These are phyloP conservation scores for Abrus precatorius DNA, from an alignment of 306 rosid genomes.

Conservation along the genomic window DNA sequence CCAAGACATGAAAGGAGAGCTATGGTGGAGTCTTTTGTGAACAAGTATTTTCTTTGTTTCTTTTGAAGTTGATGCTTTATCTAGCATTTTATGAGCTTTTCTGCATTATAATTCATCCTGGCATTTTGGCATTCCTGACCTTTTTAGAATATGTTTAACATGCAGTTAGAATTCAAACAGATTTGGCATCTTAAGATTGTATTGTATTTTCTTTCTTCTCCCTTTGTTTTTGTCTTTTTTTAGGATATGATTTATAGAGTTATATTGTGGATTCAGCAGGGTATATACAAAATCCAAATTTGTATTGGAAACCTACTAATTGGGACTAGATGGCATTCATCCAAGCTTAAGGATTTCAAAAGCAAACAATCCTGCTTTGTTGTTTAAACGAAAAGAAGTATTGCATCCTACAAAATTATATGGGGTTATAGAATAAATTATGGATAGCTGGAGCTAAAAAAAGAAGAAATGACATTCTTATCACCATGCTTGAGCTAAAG, in stretches of 20 bases:
- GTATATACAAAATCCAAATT: background rate
- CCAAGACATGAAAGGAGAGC: conserved; percentile 60
- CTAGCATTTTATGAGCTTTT: conserved; percentile 24
- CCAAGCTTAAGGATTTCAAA: conserved; percentile 21
- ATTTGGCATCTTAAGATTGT: conserved; percentile 2
- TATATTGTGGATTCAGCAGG: background rate
- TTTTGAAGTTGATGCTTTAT: conserved; percentile 13
- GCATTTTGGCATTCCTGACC: conserved; percentile 1
- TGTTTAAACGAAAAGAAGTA: background rate
- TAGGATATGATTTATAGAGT: conserved; percentile 3
- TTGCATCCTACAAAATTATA: conserved; percentile 14
- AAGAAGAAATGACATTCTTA: background rate
- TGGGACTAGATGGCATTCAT: background rate
- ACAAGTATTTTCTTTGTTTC: conserved; percentile 58
- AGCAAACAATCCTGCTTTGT: background rate
- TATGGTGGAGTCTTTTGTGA: conserved; percentile 68
- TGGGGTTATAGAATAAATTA: conserved; percentile 17
- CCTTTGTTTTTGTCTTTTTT: background rate
- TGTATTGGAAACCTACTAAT: background rate
- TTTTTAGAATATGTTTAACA: conserved; percentile 22
- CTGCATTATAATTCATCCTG: conserved; percentile 8
- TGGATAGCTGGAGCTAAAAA: background rate
- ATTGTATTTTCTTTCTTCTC: background rate
- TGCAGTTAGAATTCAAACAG: background rate
- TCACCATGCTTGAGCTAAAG: conserved; percentile 8